Evolutionary conservation across 192 early-diverging fungal genomes (phyloP), one percentile per base, ranked within the genome.

Genomic region (Coemansia sp.): DNA sequence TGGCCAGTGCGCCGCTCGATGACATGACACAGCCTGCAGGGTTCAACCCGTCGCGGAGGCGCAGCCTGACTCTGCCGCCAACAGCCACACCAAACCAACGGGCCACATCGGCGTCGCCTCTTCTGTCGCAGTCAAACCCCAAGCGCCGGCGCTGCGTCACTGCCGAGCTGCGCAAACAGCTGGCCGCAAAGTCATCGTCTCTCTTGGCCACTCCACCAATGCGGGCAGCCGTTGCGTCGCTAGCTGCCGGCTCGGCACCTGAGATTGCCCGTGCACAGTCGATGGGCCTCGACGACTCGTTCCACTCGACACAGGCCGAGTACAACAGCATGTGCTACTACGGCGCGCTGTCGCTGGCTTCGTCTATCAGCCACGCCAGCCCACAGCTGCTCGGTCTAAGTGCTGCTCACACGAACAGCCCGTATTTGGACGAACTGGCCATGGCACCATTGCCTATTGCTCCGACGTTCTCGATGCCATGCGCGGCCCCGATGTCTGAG

Each of bases 131-230:
- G 55, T 17, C 65, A 0, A 62, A 26, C 49, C n/a, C 74, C 53
- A 77, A 77, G 75, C 75, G 75, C 56, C 64, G 74, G 16, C 69
- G 74, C 58, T 77, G 75, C 59, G 69, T 72, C 38, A 77, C 75
- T 25, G 62, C 49, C 35, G 75, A 77, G 17, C 62, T 77, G 70
- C 75, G 75, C 75, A 71, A 72, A 49, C 75, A 77, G 62, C 66
- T 77, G 51, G 75, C 71, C 1, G 71, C 75, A n/a, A 77, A 71
- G 62, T 59, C 69, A 0, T 61, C 69, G 12, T 35, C 31, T 35
- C 65, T 76, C 14, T 55, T 71, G 19, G 60, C 59, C 10, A 60
- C 69, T 12, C 69, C 65, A 31, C 69, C 61, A n/a, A 57, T 48
- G 22, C 59, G 39, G 6, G 27, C 59, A 23, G 50, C 47, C 16